A percentile compares a stretch with the other conserved stretches of the same genome.
phyloP scores from a whole-genome alignment of 129 eudicot genomes.

The Tagetes patula region DNA sequence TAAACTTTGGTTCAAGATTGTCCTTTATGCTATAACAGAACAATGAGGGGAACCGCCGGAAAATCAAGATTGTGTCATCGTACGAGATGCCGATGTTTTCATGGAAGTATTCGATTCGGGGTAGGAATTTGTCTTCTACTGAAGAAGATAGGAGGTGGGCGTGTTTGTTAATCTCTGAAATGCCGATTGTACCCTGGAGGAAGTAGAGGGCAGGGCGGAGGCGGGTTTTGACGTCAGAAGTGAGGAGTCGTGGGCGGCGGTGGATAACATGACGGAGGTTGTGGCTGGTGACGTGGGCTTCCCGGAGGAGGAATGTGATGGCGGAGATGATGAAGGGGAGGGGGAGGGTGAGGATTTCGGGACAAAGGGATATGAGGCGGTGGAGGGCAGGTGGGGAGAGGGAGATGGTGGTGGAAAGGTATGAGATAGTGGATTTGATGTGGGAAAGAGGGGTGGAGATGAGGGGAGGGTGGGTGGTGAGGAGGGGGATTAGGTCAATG shows the following conservation, averaged over 20 bases:
- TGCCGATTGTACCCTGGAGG: constrained; percentile 78
- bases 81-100: constrained; percentile 60
- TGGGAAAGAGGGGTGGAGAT: constrained; percentile 52
- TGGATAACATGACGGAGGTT: constrained; percentile 66
- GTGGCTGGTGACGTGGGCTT: constrained; percentile 53
- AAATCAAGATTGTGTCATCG: constrained; percentile 56
- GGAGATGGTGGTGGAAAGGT: constrained; percentile 64
- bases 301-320: constrained; percentile 83
- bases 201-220: constrained; percentile 87
- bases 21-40: constrained; percentile 76
- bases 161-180: constrained; percentile 42
- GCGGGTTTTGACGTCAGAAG: constrained; percentile 50
- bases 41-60: constrained; percentile 71
- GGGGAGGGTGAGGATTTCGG: constrained; percentile 56
- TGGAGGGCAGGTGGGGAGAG: constrained; percentile 58
- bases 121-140: constrained; percentile 70
- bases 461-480: constrained; percentile 55
- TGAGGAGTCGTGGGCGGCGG: constrained; percentile 83
- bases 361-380: constrained; percentile 70
- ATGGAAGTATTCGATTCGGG: constrained; percentile 58
- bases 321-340: constrained; percentile 43
- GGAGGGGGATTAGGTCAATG: constrained; percentile 62
- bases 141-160: constrained; percentile 67
- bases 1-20: constrained; percentile 74
- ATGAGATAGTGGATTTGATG: constrained; percentile 51